phyloP scores from a whole-genome alignment of 371 early-diverging fungal genomes.

The Rhizopus microsporus region DNA sequence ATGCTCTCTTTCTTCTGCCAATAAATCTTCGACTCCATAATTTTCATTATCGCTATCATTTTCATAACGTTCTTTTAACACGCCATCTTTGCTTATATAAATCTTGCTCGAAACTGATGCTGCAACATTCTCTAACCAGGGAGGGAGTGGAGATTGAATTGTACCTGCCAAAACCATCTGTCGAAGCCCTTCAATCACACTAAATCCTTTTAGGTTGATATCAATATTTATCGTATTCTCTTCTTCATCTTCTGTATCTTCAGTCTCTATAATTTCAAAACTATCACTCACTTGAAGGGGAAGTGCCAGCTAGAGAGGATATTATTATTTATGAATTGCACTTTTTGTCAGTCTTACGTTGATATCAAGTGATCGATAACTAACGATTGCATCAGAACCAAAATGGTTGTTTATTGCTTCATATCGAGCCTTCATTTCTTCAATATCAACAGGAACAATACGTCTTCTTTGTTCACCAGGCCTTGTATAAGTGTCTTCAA shows the following conservation, averaged over 20 bases:
- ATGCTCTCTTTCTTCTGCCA: constrained; percentile 2
- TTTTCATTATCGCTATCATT: constrained; percentile 12
- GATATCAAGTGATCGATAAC: constrained; percentile 14
- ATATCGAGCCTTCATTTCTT: constrained; percentile 17
- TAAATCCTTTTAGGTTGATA: constrained; percentile 45
- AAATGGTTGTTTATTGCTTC: constrained; percentile 13
- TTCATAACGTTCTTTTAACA: constrained; percentile 10
- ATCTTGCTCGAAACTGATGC: constrained; percentile 20
- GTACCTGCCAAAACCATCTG: constrained; percentile 39
- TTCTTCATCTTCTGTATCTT: background rate
- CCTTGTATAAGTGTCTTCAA: constrained; percentile 15
- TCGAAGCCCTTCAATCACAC: constrained; percentile 55
- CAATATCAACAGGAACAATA: constrained; percentile 31
- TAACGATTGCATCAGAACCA: constrained; percentile 10
- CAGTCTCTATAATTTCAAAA: background rate
- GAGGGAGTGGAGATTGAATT: constrained; percentile 40
- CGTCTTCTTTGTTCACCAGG: constrained; percentile 28
- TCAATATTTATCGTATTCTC: constrained; percentile 16
- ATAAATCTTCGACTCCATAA: background rate
- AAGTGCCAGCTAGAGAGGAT: constrained; percentile 3
- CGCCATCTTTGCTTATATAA: constrained; percentile 22
- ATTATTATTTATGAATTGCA: background rate
- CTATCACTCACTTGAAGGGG: background rate
- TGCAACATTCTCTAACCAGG: constrained; percentile 41
- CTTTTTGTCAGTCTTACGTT: constrained; percentile 14